Conservation (phyloP, 305 asterid genomes). For the Solanum hybrid region DNA sequence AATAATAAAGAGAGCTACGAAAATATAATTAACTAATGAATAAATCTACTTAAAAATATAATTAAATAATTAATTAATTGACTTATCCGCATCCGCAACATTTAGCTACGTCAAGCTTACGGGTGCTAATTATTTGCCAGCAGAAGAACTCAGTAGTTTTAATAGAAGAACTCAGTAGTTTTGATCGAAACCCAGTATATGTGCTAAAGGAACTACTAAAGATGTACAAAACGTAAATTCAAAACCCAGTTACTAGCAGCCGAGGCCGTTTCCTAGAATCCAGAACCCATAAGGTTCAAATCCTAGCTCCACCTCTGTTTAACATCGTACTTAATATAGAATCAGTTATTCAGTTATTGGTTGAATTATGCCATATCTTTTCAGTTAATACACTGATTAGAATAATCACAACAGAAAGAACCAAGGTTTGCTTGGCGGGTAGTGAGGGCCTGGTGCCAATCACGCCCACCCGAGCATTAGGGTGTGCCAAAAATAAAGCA, state of each 20-base stretch:
- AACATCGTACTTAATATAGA: neutral
- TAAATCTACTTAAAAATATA: neutral
- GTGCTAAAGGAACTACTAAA: neutral
- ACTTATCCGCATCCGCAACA: neutral
- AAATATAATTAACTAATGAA: neutral
- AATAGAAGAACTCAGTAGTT: neutral
- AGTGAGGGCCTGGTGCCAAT: neutral
- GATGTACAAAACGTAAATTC: neutral
- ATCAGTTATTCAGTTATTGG: neutral
- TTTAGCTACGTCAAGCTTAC: neutral
- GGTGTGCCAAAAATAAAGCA: neutral
- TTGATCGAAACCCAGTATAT: neutral
- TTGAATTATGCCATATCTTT: neutral
- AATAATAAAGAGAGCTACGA: neutral
- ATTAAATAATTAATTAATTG: no score
- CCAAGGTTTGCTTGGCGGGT: neutral
- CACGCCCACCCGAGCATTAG: neutral
- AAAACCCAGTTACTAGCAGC: neutral
- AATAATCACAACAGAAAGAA: neutral
- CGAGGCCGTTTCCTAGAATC: neutral
- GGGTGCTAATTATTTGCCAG: neutral
- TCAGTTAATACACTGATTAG: neutral
- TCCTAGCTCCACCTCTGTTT: neutral
- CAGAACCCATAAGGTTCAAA: neutral
- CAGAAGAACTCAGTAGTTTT: neutral